Conservation (phyloP, 192 early-diverging fungal species). For the Kickxella alabastrina region DNA sequence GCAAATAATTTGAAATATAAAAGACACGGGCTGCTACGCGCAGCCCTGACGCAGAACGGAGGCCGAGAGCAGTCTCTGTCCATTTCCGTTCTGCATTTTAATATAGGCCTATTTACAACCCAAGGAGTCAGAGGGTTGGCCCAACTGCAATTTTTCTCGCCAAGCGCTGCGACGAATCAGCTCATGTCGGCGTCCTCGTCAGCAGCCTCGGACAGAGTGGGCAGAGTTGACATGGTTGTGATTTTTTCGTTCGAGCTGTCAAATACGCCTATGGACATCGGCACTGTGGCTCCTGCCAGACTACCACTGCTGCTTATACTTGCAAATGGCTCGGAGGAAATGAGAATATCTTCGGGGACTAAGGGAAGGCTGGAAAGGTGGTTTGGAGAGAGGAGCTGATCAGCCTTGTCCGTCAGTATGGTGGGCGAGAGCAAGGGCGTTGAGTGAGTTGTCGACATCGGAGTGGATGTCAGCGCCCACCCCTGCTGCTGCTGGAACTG, state of each 20-base stretch:
- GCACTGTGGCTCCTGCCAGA: constrained; percentile 12
- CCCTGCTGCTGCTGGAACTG: constrained; percentile 7
- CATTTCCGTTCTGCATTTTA: too few relatives aligned
- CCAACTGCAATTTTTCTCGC: too few relatives aligned
- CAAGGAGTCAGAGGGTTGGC: too few relatives aligned
- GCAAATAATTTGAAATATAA: constrained; percentile 1
- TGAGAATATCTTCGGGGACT: constrained; percentile 28
- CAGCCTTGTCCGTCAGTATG: constrained; percentile 7
- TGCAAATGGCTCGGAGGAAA: constrained; percentile 11
- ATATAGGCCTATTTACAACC: too few relatives aligned
- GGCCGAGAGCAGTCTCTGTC: too few relatives aligned
- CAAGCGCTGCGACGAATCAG: too few relatives aligned
- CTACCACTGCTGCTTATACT: constrained; percentile 1
- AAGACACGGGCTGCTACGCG: too few relatives aligned
- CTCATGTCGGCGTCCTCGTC: constrained; percentile 17
- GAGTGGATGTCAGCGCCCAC: constrained; percentile 6
- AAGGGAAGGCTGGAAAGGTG: constrained; percentile 24
- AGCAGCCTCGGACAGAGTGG: constrained; percentile 15
- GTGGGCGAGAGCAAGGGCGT: constrained; percentile 19
- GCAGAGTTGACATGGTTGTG: constrained; percentile 7
- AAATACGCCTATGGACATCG: not conserved
- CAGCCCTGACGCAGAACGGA: too few relatives aligned
- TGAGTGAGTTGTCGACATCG: constrained; percentile 16
- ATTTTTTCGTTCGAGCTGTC: not conserved
- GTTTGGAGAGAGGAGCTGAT: not conserved